Evolutionary conservation across 306 rosid species (phyloP), one percentile per base, ranked within the genome.

Genomic region (Dryas drummondii): DNA sequence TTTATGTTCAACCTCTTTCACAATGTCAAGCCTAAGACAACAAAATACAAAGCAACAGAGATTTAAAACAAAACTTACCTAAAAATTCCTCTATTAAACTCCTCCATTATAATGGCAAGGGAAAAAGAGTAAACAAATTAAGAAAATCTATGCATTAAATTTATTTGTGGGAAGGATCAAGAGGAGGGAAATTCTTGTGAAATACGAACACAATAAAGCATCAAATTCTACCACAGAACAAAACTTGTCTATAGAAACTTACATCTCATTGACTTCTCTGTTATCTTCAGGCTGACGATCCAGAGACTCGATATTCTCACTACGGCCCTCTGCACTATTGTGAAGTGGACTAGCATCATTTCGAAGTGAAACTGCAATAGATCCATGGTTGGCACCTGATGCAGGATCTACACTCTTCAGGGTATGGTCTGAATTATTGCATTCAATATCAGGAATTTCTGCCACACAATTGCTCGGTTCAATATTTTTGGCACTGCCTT

Each of bases 191-290:
- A 13, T 27, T 16, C 57, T 3, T 15, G 3, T 59, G 59, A 46
- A 72, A 9, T 47, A 59, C 59, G 68, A 48, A 73, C 40, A 59
- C 19, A 5, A 13, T 41, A 48, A 60, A 59, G n/a, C 15, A 47
- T 47, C n/a, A 58, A 55, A 13, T 57, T 22, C 54, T 22, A 57
- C 7, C 11, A 8, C 5, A 46, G 7, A 58, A 72, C 55, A 22
- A 56, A 7, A 57, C 11, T 26, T 17, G 14, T 16, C 47, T 5
- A 48, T 40, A 22, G 37, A 77, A 68, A 60, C 98, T 94, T 88
- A 94, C 98, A 74, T 76, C 73, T 81, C 80, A 64, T 84, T 84
- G 53, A 70, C 74, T 76, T 81, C 81, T 74, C 78, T 76, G 50
- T 56, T 57, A 66, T 85, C 90, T 63, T 62, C 85, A 79, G 59